phyloP scores from a whole-genome alignment of 2,329 filamentous ascomycete species.

The Aspergillus thermomutatus region DNA sequence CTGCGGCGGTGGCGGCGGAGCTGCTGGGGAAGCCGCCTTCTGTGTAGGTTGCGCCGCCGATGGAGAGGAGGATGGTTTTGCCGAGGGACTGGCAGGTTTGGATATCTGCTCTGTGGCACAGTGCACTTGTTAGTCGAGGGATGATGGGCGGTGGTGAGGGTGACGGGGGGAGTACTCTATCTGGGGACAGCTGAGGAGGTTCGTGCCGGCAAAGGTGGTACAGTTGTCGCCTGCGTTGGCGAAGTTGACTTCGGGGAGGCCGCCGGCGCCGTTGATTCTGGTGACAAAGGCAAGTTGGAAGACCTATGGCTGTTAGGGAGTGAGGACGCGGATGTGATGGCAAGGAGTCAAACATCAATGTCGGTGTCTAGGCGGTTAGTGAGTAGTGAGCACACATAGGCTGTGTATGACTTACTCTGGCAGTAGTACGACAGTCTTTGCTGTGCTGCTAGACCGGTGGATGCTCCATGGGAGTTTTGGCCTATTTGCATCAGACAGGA shows the following conservation, averaged over 20 bases:
- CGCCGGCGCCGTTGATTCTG: constrained; percentile 51
- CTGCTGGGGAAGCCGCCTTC: constrained; percentile 62
- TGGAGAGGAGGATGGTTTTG: constrained; percentile 70
- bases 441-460: constrained; percentile 41
- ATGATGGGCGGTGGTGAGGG: neutral
- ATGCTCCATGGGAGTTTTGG: constrained; percentile 58
- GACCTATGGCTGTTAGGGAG: constrained; percentile 43
- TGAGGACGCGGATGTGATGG: no score
- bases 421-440: constrained; percentile 59
- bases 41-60: constrained; percentile 68
- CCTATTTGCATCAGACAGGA: constrained; percentile 24
- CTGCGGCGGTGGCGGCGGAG: constrained; percentile 52
- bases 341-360: constrained; percentile 21
- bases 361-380: constrained; percentile 24
- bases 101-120: constrained; percentile 44
- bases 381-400: neutral
- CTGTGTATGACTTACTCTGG: constrained; percentile 44
- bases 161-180: constrained; percentile 52
- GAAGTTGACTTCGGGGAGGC: constrained; percentile 58
- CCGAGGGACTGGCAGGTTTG: constrained; percentile 59
- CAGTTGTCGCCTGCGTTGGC: constrained; percentile 63
- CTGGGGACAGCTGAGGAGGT: constrained; percentile 59
- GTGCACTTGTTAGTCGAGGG: neutral
- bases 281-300: constrained; percentile 64
- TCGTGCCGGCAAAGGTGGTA: constrained; percentile 55